phyloP scores from a whole-genome alignment of 2,329 filamentous ascomycete genomes.

The Cladorrhinum sp. region DNA sequence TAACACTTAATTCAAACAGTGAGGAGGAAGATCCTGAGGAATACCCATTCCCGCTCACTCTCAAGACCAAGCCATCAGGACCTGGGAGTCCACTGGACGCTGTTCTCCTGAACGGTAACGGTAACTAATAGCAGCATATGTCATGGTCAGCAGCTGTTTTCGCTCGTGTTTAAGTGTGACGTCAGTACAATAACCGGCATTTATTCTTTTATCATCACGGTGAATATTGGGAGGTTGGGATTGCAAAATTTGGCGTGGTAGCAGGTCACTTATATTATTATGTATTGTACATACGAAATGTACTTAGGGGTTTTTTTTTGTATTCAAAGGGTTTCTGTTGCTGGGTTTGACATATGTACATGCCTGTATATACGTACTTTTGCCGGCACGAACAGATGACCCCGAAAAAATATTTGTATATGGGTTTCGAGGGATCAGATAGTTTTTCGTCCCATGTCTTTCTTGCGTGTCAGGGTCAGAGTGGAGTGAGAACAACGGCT shows the following conservation, averaged over 20 bases:
- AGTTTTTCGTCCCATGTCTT: too few species aligned
- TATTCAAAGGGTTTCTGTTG: not conserved
- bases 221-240: not conserved
- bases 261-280: not conserved
- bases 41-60: conserved; percentile 58
- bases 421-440: too few species aligned
- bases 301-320: not conserved
- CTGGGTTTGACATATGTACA: too few species aligned
- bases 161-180: not conserved
- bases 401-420: too few species aligned
- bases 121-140: conserved; percentile 12
- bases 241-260: not conserved
- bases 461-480: too few species aligned
- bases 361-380: too few species aligned
- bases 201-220: conserved; percentile 1
- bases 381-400: too few species aligned
- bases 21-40: conserved; percentile 90
- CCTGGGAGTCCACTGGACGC: conserved; percentile 42
- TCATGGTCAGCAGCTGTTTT: not conserved
- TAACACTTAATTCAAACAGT: conserved; percentile 47
- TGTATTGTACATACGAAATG: not conserved
- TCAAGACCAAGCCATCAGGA: conserved; percentile 51
- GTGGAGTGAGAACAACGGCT: too few species aligned
- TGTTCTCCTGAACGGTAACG: conserved; percentile 42
- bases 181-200: conserved; percentile 3